phyloP scores from a whole-genome alignment of 768 basidiomycete species.

The Naganishia onofrii region DNA sequence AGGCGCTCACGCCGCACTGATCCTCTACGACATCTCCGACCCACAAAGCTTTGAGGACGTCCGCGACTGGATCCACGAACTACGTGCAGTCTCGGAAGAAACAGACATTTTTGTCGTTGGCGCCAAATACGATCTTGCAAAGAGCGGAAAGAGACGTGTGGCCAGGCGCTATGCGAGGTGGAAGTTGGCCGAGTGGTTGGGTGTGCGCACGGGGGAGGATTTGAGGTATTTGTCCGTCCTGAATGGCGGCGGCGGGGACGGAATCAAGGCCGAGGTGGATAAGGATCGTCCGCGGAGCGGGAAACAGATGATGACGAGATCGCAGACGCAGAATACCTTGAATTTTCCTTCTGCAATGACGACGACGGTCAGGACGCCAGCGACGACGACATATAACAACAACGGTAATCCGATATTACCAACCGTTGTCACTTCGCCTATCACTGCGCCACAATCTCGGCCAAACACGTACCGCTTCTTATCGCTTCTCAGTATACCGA shows the following conservation, averaged over 20 bases:
- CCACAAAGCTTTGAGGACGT: constrained; percentile 83
- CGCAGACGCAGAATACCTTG: background rate
- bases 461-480: constrained; percentile 29
- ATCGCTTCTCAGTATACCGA: constrained; percentile 23
- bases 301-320: background rate
- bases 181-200: constrained; percentile 28
- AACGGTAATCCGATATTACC: background rate
- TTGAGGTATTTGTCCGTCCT: background rate
- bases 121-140: constrained; percentile 60
- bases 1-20: constrained; percentile 87
- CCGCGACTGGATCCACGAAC: constrained; percentile 74
- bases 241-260: background rate
- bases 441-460: background rate
- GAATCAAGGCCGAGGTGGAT: background rate
- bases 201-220: constrained; percentile 13
- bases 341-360: background rate
- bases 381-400: background rate
- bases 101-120: constrained; percentile 94
- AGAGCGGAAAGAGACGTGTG: constrained; percentile 19
- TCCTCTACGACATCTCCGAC: constrained; percentile 94
- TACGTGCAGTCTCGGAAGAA: constrained; percentile 55
- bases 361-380: too few relatives aligned
- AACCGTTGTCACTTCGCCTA: background rate
- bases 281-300: background rate
- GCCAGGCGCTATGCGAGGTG: constrained; percentile 26